Evolutionary conservation across 352 stramenopile species (phyloP).

Genomic region (Blastocystis sp.): DNA sequence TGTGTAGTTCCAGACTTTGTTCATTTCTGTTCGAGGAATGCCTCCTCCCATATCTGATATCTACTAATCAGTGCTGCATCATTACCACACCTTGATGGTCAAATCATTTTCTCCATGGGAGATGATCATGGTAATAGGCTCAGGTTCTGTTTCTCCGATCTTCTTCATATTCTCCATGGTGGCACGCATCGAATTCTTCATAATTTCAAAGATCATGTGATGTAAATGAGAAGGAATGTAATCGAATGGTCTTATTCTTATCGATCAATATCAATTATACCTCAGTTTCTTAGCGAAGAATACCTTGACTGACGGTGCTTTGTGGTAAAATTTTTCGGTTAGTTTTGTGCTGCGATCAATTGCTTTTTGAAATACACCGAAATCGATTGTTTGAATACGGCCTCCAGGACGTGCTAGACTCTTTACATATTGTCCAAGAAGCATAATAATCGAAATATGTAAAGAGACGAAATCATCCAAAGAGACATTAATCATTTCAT

Average conservation of each 20-base stretch:
- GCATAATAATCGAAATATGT: slow-evolving; percentile 61
- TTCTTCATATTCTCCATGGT: slow-evolving; percentile 78
- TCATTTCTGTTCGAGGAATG: slow-evolving; percentile 79
- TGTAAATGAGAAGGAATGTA: slow-evolving; percentile 77
- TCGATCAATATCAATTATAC: neutral
- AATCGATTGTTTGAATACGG: slow-evolving; percentile 43
- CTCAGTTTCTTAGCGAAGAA: slow-evolving; percentile 50
- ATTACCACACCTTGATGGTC: slow-evolving; percentile 70
- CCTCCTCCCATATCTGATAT: slow-evolving; percentile 82
- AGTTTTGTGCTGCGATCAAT: slow-evolving; percentile 52
- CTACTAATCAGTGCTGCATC: slow-evolving; percentile 63
- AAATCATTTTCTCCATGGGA: slow-evolving; percentile 81
- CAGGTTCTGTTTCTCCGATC: slow-evolving; percentile 76
- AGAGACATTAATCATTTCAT: slow-evolving; percentile 60
- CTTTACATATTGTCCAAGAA: slow-evolving; percentile 54
- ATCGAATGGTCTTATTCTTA: slow-evolving; percentile 66
- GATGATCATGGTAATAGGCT: slow-evolving; percentile 81
- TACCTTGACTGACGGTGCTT: slow-evolving; percentile 22
- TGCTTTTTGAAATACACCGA: slow-evolving; percentile 18
- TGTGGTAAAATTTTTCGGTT: slow-evolving; percentile 49
- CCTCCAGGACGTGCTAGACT: slow-evolving; percentile 47
- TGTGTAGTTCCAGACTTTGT: slow-evolving; percentile 83
- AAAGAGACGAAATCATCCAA: slow-evolving; percentile 57
- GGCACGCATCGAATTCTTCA: slow-evolving; percentile 82
- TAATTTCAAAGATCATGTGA: slow-evolving; percentile 83